Evolutionary conservation across 116 monocot genomes (phyloP), one percentile per base, ranked within the genome.

Genomic region (Dioscorea cayenensis): DNA sequence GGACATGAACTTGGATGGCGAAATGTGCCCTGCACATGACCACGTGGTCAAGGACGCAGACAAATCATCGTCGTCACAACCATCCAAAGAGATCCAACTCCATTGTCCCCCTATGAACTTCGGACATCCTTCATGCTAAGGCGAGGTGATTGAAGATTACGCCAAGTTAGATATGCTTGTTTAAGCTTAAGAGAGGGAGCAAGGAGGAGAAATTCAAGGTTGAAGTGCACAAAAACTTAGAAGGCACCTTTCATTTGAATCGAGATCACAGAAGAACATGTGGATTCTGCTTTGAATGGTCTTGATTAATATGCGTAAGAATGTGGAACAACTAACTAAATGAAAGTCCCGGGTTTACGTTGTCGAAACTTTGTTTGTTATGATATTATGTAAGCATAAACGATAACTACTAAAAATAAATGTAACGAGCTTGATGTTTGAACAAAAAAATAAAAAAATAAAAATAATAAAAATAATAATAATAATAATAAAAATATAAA

Each of bases 21-120:
- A 7, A 67, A 48, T 27, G 88, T 97, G n/a, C 9, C 86, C 92
- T 37, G 67, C 73, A 3, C 82, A 92, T 71, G 96, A 97, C 71
- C 96, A 92, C 17, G 84, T 83, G 36, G 86, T 97, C 60, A 66
- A 86, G 72, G 96, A 90, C 71, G 96, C 96, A 65, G 96, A n/a
- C 92, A 49, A 43, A 81, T 29, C 90, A 92, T 77, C n/a, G 96
- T 90, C 77, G 83, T 97, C 49, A 76, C 85, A 77, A 76, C 77
- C 67, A 92, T 97, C 66, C 90, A 92, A 65, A 84, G 68, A 80
- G 83, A 58, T 97, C 90, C 36, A 97, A 92, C 75, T 90, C 86
- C 9, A 67, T 97, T n/a, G 60, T 59, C 61, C 77, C 88, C 9
- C 92, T 90, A 77, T 92, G 88, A 81, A 83, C 92, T 68, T 68